Percentiles rank a stretch among this genome's conserved stretches.
Evolutionary conservation across 73 alveolate species (phyloP).

Genomic region (Paramecium sonneborni): DNA sequence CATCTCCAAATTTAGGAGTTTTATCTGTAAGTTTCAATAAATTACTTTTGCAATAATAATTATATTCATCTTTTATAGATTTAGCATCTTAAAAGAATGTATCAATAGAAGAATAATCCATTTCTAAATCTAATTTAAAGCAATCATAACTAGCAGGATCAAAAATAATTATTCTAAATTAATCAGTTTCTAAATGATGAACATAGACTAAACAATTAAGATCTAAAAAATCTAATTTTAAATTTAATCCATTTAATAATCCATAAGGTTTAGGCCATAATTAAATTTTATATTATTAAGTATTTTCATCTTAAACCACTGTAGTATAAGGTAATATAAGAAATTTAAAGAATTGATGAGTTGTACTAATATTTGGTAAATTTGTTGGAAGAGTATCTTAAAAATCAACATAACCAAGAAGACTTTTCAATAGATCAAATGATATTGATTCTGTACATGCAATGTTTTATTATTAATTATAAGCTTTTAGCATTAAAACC

Average conservation of each 20-base stretch:
- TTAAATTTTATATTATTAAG: not conserved
- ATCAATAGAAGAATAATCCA: slow-evolving; percentile 36
- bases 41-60: not conserved
- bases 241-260: slow-evolving; percentile 9
- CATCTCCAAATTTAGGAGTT: slow-evolving; percentile 49
- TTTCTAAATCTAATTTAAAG: slow-evolving; percentile 6
- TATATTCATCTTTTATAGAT: slow-evolving; percentile 16
- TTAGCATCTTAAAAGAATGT: slow-evolving; percentile 9
- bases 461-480: not conserved
- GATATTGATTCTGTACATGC: not conserved
- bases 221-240: slow-evolving; percentile 16
- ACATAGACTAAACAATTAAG: not conserved
- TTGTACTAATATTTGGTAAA: slow-evolving; percentile 10
- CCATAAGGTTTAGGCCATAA: slow-evolving; percentile 59
- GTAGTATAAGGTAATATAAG: slow-evolving; percentile 28
- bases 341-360: slow-evolving; percentile 49
- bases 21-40: not conserved
- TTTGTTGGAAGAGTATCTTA: slow-evolving; percentile 36
- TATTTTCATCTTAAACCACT: slow-evolving; percentile 8
- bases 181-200: slow-evolving; percentile 38
- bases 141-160: slow-evolving; percentile 18
- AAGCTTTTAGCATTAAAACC: not conserved
- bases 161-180: slow-evolving; percentile 35
- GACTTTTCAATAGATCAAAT: not conserved
- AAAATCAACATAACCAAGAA: slow-evolving; percentile 11